These are phyloP conservation scores for Pseudopyricularia cyperi DNA, from an alignment of 2,329 filamentous ascomycete species.

Conservation along the genomic window DNA sequence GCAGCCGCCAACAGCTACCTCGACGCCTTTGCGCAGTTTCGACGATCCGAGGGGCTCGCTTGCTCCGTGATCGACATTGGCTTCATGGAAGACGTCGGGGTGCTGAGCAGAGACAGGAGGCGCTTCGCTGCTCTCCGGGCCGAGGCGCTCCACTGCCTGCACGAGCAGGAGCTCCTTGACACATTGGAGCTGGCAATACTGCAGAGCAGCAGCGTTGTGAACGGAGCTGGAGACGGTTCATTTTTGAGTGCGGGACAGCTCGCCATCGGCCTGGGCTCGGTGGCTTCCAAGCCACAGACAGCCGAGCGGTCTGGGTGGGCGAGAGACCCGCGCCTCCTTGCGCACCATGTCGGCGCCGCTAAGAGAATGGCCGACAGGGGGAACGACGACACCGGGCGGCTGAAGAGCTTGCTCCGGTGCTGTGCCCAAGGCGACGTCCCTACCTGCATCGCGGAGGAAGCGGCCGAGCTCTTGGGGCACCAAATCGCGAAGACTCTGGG, in stretches of 20 bases:
- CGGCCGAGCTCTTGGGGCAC: constrained; percentile 2
- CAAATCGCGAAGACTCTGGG: constrained; percentile 4
- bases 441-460: not conserved
- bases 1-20: constrained; percentile 19
- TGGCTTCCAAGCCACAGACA: too few species aligned
- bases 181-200: constrained; percentile 3
- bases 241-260: constrained; percentile 2
- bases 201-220: not conserved
- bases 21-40: constrained; percentile 16
- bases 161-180: constrained; percentile 4
- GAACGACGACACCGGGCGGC: not conserved
- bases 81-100: constrained; percentile 8
- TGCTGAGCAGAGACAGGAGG: constrained; percentile 4
- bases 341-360: not conserved
- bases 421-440: not conserved
- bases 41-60: constrained; percentile 12
- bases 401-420: not conserved
- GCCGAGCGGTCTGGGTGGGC: not conserved
- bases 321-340: not conserved
- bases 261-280: constrained; percentile 2
- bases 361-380: not conserved
- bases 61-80: constrained; percentile 20
- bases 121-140: constrained; percentile 2
- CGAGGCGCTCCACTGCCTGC: constrained; percentile 1
- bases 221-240: not conserved